Conservation (phyloP, 306 rosid genomes). For the Trichosanthes truncata region DNA sequence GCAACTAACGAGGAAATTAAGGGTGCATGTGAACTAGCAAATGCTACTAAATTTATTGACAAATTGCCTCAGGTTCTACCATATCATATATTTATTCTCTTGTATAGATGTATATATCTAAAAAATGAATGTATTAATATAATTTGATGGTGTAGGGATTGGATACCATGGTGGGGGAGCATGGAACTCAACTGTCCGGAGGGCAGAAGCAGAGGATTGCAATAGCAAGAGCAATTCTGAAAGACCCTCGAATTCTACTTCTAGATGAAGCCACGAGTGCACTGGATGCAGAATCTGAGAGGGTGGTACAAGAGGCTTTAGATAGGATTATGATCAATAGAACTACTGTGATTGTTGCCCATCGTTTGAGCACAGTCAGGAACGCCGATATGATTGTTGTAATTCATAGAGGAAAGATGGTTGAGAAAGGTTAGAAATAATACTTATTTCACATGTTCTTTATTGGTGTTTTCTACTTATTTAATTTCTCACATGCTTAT, state of each 20-base stretch:
- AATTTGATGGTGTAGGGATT: slow-evolving; percentile 6
- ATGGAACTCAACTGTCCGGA: slow-evolving; percentile 11
- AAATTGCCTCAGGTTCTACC: slow-evolving; percentile 11
- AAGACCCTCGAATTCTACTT: slow-evolving; percentile 7
- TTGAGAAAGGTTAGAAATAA: slow-evolving; percentile 7
- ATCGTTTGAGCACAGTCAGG: slow-evolving; percentile 14
- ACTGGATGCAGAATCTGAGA: slow-evolving; percentile 13
- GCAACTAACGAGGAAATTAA: neutral
- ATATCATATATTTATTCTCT: neutral
- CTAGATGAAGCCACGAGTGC: slow-evolving; percentile 16
- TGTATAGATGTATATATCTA: neutral
- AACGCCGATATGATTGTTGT: slow-evolving; percentile 9
- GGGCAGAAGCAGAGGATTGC: slow-evolving; percentile 16
- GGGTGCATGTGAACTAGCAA: slow-evolving; percentile 10
- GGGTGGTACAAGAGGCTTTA: slow-evolving; percentile 11
- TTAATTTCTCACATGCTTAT: neutral
- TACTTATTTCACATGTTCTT: neutral
- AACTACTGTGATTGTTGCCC: slow-evolving; percentile 13
- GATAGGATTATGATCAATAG: slow-evolving; percentile 1
- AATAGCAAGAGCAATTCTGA: slow-evolving; percentile 12
- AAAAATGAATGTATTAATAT: neutral
- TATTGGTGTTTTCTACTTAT: neutral
- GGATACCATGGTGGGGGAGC: slow-evolving; percentile 12
- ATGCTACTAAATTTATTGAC: slow-evolving; percentile 13
- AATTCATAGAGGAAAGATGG: slow-evolving; percentile 7